Evolutionary conservation across 148 eudicot genomes (phyloP).

Genomic region (Fagopyrum tataricum): DNA sequence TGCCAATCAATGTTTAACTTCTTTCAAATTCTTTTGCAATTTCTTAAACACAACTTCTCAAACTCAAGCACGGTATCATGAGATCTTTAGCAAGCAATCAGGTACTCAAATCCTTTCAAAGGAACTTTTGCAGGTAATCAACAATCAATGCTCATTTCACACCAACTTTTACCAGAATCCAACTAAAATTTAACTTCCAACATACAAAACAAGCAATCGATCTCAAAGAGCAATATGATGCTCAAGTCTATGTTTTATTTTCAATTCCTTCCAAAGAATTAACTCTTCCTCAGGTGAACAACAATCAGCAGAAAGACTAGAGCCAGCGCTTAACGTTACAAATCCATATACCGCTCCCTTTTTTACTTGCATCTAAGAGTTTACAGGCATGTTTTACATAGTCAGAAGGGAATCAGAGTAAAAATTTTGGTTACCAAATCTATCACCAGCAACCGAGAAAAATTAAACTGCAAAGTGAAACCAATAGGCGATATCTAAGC

Average conservation of each 20-base stretch:
- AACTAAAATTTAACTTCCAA: no score
- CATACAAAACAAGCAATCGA: no score
- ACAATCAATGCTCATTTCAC: no score
- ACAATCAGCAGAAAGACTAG: not conserved
- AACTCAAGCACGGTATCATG: not conserved
- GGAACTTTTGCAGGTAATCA: no score
- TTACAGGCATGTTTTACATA: not conserved
- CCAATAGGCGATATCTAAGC: conserved; percentile 24
- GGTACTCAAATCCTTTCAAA: not conserved
- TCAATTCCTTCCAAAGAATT: not conserved
- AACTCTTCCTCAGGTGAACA: not conserved
- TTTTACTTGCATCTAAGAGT: not conserved
- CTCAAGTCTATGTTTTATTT: not conserved
- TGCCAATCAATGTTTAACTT: no score
- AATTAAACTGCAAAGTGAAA: not conserved
- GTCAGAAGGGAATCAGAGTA: not conserved
- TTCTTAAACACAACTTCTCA: not conserved
- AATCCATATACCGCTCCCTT: not conserved
- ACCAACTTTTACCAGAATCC: no score
- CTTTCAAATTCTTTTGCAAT: not conserved
- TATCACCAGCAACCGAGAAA: not conserved
- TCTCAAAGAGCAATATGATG: not conserved
- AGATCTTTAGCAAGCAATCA: not conserved
- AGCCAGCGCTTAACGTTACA: not conserved
- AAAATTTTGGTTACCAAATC: not conserved